These are phyloP conservation scores for Pleurozium schreberi DNA, from an alignment of 225 moss, liverwort and hornwort species.

Conservation along the genomic window DNA sequence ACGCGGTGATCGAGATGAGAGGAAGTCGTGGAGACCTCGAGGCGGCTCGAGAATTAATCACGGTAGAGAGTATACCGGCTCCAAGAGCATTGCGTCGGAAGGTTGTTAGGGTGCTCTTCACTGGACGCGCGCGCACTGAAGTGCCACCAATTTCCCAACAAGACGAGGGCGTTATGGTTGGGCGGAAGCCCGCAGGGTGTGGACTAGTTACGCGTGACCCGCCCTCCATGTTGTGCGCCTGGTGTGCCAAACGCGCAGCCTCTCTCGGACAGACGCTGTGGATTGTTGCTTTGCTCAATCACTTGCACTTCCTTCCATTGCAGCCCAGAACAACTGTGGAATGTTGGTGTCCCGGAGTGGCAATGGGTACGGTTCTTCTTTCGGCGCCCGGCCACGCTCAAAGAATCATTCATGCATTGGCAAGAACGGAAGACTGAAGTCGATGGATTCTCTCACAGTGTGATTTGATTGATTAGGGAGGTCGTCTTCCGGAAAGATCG, in stretches of 20 bases:
- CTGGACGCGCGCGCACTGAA: not conserved
- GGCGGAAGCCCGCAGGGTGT: not conserved
- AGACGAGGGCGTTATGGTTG: not conserved
- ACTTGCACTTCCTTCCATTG: not conserved
- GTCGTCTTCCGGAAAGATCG: not conserved
- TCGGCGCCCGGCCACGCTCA: not conserved
- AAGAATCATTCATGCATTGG: not conserved
- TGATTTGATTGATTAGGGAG: not conserved
- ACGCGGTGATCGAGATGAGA: not conserved
- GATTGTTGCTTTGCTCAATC: not conserved
- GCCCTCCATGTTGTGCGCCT: not conserved
- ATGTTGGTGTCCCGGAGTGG: not conserved
- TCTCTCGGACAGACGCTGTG: not conserved
- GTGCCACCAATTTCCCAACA: not conserved
- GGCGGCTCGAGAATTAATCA: not conserved
- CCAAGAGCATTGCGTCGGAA: not conserved
- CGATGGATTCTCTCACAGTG: not conserved
- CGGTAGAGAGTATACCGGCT: not conserved
- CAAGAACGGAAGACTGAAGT: not conserved
- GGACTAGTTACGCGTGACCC: not conserved
- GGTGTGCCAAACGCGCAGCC: not conserved
- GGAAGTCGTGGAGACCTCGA: not conserved
- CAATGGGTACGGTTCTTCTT: not conserved
- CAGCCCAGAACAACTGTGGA: not conserved
- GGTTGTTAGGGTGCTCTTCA: not conserved